Evolutionary conservation across 1,139 yeast genomes (phyloP).

Genomic region (Protomyces arabidopsidicola): DNA sequence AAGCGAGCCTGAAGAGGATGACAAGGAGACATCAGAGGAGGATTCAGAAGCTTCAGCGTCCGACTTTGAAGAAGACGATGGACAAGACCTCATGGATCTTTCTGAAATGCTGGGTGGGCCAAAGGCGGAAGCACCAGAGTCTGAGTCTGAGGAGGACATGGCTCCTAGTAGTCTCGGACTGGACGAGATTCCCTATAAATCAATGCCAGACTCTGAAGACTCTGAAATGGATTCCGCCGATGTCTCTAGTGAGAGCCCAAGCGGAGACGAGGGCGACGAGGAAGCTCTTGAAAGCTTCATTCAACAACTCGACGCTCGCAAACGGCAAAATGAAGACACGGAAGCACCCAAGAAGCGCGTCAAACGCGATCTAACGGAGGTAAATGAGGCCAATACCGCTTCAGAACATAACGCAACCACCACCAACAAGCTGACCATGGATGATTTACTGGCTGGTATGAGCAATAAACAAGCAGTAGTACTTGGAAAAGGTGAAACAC

Average conservation of each 20-base stretch:
- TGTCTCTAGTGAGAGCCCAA: neutral
- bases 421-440: slow-evolving; percentile 53
- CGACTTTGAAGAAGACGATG: slow-evolving; percentile 19
- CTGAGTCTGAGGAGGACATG: neutral
- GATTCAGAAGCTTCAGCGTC: slow-evolving; percentile 32
- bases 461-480: slow-evolving; percentile 46
- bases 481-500: slow-evolving; percentile 44
- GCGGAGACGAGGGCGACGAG: slow-evolving; percentile 39
- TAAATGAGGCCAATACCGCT: slow-evolving; percentile 46
- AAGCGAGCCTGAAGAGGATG: slow-evolving; percentile 37
- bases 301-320: slow-evolving; percentile 35
- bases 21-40: slow-evolving; percentile 30
- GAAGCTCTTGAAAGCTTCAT: slow-evolving; percentile 36
- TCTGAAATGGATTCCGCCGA: neutral
- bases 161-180: neutral
- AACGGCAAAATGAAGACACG: slow-evolving; percentile 37
- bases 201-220: neutral
- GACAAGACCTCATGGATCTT: slow-evolving; percentile 37
- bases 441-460: slow-evolving; percentile 69
- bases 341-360: slow-evolving; percentile 36
- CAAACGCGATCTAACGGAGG: slow-evolving; percentile 42
- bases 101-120: slow-evolving; percentile 55
- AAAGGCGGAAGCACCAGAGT: neutral
- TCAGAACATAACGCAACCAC: slow-evolving; percentile 25
- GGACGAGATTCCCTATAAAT: neutral